phyloP scores from a whole-genome alignment of 164 flowering plant genomes.

The Liriodendron chinense region DNA sequence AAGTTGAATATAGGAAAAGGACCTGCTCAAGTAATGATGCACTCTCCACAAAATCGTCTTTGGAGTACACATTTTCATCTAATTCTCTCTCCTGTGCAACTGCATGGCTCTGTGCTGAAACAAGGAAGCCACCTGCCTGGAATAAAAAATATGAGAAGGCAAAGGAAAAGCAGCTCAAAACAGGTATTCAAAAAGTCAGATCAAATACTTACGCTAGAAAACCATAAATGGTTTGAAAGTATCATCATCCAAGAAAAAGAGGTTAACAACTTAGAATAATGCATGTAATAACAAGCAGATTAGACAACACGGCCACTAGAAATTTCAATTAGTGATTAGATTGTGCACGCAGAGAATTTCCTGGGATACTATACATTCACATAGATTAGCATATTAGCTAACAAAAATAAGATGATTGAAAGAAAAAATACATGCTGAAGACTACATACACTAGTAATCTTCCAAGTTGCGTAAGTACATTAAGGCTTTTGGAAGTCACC shows the following conservation, averaged over 20 bases:
- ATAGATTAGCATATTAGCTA: no score
- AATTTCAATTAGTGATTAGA: neutral
- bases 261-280: neutral
- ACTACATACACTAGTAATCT: no score
- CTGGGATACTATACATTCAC: no score
- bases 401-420: no score
- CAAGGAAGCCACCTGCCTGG: slow-evolving; percentile 94
- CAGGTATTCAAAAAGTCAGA: slow-evolving; percentile 1
- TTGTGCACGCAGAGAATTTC: no score
- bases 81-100: slow-evolving; percentile 71
- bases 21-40: slow-evolving; percentile 90
- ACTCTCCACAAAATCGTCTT: slow-evolving; percentile 50
- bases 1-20: slow-evolving; percentile 2
- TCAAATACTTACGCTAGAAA: neutral
- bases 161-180: slow-evolving; percentile 12
- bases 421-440: no score
- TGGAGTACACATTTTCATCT: slow-evolving; percentile 59
- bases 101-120: slow-evolving; percentile 58
- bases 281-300: neutral
- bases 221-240: neutral
- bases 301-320: neutral
- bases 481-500: no score
- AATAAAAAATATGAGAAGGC: slow-evolving; percentile 20
- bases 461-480: no score
- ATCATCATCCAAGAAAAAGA: neutral